These are phyloP conservation scores for Fermentozyma sake DNA, from an alignment of 1,139 yeast species.

Conservation along the genomic window DNA sequence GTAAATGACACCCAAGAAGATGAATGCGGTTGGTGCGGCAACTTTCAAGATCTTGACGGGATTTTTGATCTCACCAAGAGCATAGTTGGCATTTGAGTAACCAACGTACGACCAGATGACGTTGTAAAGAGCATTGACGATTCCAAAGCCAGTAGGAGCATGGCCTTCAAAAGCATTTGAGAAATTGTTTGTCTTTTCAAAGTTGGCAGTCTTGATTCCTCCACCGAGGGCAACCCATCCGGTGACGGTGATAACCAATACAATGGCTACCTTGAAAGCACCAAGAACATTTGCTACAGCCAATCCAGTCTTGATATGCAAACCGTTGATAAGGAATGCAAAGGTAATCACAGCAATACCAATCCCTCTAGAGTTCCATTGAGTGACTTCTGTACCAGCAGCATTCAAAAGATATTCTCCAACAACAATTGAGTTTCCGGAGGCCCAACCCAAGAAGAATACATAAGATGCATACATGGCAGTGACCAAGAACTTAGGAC, in stretches of 20 bases:
- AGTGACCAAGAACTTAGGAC: slow-evolving; percentile 66
- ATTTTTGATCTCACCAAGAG: slow-evolving; percentile 70
- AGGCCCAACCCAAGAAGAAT: slow-evolving; percentile 80
- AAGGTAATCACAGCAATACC: slow-evolving; percentile 73
- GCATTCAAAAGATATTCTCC: slow-evolving; percentile 59
- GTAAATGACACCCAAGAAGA: slow-evolving; percentile 65
- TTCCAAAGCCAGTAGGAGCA: slow-evolving; percentile 67
- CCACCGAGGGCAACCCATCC: slow-evolving; percentile 84
- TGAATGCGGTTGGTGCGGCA: slow-evolving; percentile 47
- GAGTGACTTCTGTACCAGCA: slow-evolving; percentile 61
- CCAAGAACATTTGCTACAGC: slow-evolving; percentile 68
- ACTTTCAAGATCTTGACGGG: slow-evolving; percentile 38
- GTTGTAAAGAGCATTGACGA: slow-evolving; percentile 72
- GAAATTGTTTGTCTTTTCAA: slow-evolving; percentile 56
- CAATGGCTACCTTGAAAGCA: slow-evolving; percentile 63
- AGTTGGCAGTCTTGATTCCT: slow-evolving; percentile 49
- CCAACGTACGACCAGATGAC: slow-evolving; percentile 81
- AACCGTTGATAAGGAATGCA: slow-evolving; percentile 61
- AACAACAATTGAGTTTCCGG: slow-evolving; percentile 60
- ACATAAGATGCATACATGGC: slow-evolving; percentile 76
- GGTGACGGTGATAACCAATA: slow-evolving; percentile 62
- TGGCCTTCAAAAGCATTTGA: slow-evolving; percentile 54
- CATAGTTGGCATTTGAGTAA: slow-evolving; percentile 75
- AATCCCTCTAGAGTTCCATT: slow-evolving; percentile 74
- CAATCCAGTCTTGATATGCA: slow-evolving; percentile 62